phyloP scores from a whole-genome alignment of 768 basidiomycete species.

The Lepiota subincarnata region DNA sequence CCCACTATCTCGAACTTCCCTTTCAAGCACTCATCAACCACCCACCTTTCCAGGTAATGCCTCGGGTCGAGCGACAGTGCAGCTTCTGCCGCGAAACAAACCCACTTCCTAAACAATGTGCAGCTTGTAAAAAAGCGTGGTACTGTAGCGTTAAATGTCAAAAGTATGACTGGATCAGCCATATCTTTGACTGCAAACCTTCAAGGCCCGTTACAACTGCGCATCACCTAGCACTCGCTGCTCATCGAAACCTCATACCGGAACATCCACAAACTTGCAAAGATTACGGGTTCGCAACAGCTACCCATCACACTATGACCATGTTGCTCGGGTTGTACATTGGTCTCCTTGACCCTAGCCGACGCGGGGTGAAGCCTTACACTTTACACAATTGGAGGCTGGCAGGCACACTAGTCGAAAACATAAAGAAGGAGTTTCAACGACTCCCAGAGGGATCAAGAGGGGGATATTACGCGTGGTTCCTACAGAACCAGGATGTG shows the following conservation, averaged over 20 bases:
- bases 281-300: slow-evolving; percentile 32
- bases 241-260: slow-evolving; percentile 22
- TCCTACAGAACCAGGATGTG: slow-evolving; percentile 29
- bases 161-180: slow-evolving; percentile 22
- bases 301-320: slow-evolving; percentile 10
- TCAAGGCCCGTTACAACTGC: slow-evolving; percentile 24
- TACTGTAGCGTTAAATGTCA: slow-evolving; percentile 32
- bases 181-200: slow-evolving; percentile 30
- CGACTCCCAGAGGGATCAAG: slow-evolving; percentile 18
- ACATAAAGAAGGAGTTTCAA: slow-evolving; percentile 27
- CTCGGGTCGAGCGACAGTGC: neutral
- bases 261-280: slow-evolving; percentile 26
- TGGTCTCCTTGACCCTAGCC: slow-evolving; percentile 20
- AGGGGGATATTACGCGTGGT: slow-evolving; percentile 33
- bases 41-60: too few species aligned
- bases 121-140: slow-evolving; percentile 23
- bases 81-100: neutral
- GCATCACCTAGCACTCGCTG: slow-evolving; percentile 28
- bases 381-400: slow-evolving; percentile 27
- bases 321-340: slow-evolving; percentile 30
- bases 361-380: slow-evolving; percentile 18
- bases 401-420: slow-evolving; percentile 26
- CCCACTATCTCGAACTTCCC: too few species aligned
- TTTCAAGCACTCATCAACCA: too few species aligned
- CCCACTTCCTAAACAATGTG: slow-evolving; percentile 12